A percentile compares a stretch with the other conserved stretches of the same genome.
Evolutionary conservation across 148 eudicot species (phyloP).

Genomic region (Vaccinium corymbosum): DNA sequence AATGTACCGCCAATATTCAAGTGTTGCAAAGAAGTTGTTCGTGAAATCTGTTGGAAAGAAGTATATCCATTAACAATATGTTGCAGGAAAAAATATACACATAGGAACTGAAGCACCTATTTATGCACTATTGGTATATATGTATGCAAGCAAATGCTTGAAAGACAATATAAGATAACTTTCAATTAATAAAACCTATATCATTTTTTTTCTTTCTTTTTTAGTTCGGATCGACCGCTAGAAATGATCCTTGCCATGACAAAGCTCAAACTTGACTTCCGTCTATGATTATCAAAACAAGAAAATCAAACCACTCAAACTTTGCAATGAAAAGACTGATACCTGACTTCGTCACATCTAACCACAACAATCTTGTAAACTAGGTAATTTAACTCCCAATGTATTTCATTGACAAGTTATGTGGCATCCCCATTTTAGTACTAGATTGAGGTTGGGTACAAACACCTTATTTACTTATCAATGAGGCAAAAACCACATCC

Average conservation of each 20-base stretch:
- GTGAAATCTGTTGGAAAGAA: slow-evolving; percentile 48
- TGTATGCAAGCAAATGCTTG: neutral
- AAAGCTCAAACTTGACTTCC: neutral
- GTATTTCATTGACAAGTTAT: neutral
- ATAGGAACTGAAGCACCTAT: neutral
- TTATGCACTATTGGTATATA: neutral
- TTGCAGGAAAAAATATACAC: neutral
- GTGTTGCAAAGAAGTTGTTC: slow-evolving; percentile 71
- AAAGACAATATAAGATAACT: neutral
- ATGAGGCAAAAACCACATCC: neutral
- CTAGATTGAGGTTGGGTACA: neutral
- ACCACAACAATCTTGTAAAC: neutral
- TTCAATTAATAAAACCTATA: neutral
- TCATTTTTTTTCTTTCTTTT: neutral
- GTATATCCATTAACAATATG: neutral
- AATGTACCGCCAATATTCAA: slow-evolving; percentile 85
- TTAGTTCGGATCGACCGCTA: neutral
- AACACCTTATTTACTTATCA: neutral
- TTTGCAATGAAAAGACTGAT: neutral
- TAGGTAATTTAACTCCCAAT: neutral
- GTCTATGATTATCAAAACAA: neutral
- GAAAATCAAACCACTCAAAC: neutral
- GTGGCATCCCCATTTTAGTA: neutral
- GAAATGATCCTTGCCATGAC: neutral
- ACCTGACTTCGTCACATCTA: neutral